Percentiles rank a stretch among this genome's conserved stretches.
phyloP scores from a whole-genome alignment of 2,329 filamentous ascomycete genomes.

The Pyricularia grisea region DNA sequence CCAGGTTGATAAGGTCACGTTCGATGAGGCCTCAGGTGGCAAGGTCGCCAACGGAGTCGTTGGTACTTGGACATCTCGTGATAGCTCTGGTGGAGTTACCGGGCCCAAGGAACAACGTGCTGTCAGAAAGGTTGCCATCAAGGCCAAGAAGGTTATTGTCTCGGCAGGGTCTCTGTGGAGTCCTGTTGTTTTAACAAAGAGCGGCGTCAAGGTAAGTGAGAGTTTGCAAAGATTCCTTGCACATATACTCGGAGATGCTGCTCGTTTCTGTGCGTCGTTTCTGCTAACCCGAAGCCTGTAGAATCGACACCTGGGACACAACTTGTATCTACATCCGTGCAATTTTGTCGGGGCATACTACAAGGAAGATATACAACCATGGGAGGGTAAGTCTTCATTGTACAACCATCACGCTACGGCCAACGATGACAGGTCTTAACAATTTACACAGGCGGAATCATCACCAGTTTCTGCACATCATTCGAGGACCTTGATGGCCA shows the following conservation, averaged over 20 bases:
- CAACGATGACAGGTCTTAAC: background rate
- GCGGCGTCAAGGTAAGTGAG: slow-evolving; percentile 56
- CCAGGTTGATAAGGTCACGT: slow-evolving; percentile 59
- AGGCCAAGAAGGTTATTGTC: slow-evolving; percentile 73
- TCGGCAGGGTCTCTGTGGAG: slow-evolving; percentile 68
- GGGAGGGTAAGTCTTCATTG: slow-evolving; percentile 38
- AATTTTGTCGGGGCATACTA: slow-evolving; percentile 51
- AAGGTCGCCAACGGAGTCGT: slow-evolving; percentile 54
- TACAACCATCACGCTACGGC: background rate
- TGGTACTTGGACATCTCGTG: slow-evolving; percentile 68
- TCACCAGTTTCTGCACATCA: slow-evolving; percentile 67
- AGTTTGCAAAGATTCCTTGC: slow-evolving; percentile 23
- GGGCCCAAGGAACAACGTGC: slow-evolving; percentile 33
- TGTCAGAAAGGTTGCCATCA: slow-evolving; percentile 57
- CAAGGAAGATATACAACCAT: slow-evolving; percentile 59
- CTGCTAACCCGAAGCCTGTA: slow-evolving; percentile 16
- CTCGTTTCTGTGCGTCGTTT: background rate
- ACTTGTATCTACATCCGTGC: slow-evolving; percentile 76
- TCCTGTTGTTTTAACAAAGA: slow-evolving; percentile 66
- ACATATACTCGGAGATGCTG: background rate
- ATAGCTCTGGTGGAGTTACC: slow-evolving; percentile 48
- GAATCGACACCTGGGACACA: slow-evolving; percentile 73
- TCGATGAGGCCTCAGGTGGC: slow-evolving; percentile 30
- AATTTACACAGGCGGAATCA: slow-evolving; percentile 50
- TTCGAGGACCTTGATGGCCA: slow-evolving; percentile 74